Evolutionary conservation across 1,284 basidiomycete species (phyloP), one percentile per base, ranked within the genome.

Genomic region (Cryptococcus floricola): DNA sequence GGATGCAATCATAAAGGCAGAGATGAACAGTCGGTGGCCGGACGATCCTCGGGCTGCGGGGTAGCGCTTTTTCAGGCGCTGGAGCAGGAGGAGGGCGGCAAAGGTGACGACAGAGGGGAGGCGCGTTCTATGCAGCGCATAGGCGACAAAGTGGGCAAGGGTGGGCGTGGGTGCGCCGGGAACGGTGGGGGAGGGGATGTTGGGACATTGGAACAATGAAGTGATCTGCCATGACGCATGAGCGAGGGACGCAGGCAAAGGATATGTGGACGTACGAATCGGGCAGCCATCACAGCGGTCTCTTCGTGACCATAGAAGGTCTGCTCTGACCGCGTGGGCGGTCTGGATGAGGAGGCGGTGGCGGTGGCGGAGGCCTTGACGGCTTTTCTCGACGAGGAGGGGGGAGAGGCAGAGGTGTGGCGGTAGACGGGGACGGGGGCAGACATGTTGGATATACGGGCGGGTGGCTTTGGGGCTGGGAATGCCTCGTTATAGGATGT

Each of bases 11-110:
- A 96, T 96, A 74, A 92, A 91, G 0, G 92, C 91, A 0, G 89
- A 92, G 12, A 96, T 87, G 74, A 94, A 95, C 0, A 97, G 77
- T 0, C 92, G 84, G 68, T 96, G 92, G 9, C 91, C 92, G 0
- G 89, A 93, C 0, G 90, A 93, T 39, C 92, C 91, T 51, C 89
- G 85, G 34, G 91, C 92, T 8, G 89, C 89, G 18, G 92, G 92
- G 77, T 94, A 95, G 28, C 90, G 87, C 4, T 86, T 86, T 80
- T 96, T 96, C 56, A 96, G 81, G 7, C 91, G 84, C 65, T 90
- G 87, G 0, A 96, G 80, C 4, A 95, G 83, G 37, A 93, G 85
- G 1, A 95, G 84, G 0, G 91, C 86, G 2, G 90, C 88, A 66
- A 89, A 91, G 0, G 88, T 92, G 43, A 95, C 91, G 0, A 88